Base-by-base conservation (phyloP, 2,329 filamentous ascomycete species). In the Pseudogymnoascus sp. region DNA sequence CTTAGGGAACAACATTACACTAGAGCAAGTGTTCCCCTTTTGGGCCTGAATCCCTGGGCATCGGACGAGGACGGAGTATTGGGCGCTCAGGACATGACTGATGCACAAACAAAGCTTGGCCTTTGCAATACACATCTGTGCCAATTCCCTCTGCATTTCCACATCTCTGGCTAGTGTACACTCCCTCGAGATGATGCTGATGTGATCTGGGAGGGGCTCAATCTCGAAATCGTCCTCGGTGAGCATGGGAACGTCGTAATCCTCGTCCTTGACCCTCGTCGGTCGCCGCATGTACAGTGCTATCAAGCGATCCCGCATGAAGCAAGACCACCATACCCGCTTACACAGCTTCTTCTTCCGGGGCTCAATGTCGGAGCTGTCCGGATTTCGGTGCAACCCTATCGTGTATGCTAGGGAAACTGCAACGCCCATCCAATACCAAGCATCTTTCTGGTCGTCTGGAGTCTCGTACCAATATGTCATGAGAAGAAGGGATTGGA, bases 341-440 rank as follows among this genome's bases (percentile, higher is more conserved):
- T 95, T 96, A 88, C 91, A 96, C 62, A 96, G 78, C 71, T 86
- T 89, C 72, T 90, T 88, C 71, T 89, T 87, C 81, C 80, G 11
- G 74, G 68, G 64, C 82, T 80, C 77, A 87, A 60, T 26, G 62
- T 84, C 81, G 6, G 78, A 75, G 42, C 88, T 82, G 40, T 82
- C 82, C 4, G 91, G 91, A 70, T 96, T 90, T 67, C 91, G 89
- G 74, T 96, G 91, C 19, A 96, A 81, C 13, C 92, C 92, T 67
- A 96, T 96, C 11, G 91, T 96, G 74, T 96, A 90, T 60, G 91
- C 91, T 61, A 96, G 80, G 11, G 91, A 96, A 65, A 95, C 89
- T 59, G 91, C 92, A 50, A 96, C 90, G 24, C 92, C 92, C 89
- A 96, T 95, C 92, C 92, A 96, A 72, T 96, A 91, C 89, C 92